Evolutionary conservation across 805 yeast genomes (phyloP).

Genomic region (Cyberlindnera nakhonratchasimensis): DNA sequence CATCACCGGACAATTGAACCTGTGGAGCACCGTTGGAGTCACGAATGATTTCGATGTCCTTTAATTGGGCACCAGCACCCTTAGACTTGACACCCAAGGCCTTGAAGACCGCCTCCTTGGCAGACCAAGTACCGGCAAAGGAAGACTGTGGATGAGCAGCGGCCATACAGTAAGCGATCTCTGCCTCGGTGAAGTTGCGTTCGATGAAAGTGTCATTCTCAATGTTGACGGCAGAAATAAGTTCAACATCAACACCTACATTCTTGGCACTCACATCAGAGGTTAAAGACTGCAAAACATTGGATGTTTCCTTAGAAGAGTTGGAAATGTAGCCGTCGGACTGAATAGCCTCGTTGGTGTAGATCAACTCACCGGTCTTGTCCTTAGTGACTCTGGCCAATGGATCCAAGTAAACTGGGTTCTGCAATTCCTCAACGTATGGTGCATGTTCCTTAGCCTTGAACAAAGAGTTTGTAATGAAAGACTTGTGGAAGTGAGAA

Average conservation of each 20-base stretch:
- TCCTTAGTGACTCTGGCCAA: conserved; percentile 52
- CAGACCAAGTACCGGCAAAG: conserved; percentile 98
- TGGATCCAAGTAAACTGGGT: conserved; percentile 92
- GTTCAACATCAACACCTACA: conserved; percentile 97
- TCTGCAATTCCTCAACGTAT: conserved; percentile 83
- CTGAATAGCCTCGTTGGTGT: conserved; percentile 51
- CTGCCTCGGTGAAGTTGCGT: conserved; percentile 84
- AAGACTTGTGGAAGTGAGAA: conserved; percentile 93
- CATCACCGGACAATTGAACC: conserved; percentile 74
- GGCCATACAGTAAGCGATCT: conserved; percentile 69
- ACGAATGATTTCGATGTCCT: conserved; percentile 83
- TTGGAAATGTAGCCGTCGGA: conserved; percentile 40
- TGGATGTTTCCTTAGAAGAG: conserved; percentile 57
- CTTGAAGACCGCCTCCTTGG: conserved; percentile 98
- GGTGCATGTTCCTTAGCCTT: conserved; percentile 93
- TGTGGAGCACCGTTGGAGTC: conserved; percentile 67
- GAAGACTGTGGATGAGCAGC: conserved; percentile 84
- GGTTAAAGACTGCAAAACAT: conserved; percentile 55
- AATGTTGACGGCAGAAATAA: conserved; percentile 73
- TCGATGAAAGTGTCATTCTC: conserved; percentile 89
- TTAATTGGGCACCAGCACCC: conserved; percentile 94
- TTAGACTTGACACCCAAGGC: conserved; percentile 82
- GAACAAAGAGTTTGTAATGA: conserved; percentile 86
- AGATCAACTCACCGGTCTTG: conserved; percentile 43
- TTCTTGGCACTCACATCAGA: conserved; percentile 43